Conservation (phyloP, 2,329 filamentous ascomycete species). For the Neofusicoccum umdonicola region DNA sequence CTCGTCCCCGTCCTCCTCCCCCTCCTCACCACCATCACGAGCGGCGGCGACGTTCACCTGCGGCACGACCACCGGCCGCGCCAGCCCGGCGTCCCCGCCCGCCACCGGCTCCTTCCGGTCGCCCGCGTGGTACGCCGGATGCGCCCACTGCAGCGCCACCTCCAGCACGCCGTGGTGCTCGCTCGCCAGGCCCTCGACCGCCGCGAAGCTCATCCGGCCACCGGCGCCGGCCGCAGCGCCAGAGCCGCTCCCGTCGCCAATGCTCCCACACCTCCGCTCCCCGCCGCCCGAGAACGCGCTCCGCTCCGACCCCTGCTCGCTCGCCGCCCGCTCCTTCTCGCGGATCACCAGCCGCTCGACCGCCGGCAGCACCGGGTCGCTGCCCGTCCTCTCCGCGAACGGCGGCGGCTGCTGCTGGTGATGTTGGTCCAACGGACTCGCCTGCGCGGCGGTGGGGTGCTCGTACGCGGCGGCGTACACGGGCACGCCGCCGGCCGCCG, state of each 20-base stretch:
- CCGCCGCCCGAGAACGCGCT: not conserved
- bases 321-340: conserved; percentile 8
- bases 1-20: not conserved
- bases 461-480: not conserved
- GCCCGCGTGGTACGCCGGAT: not conserved
- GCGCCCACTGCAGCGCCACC: conserved; percentile 3
- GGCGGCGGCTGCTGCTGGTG: not conserved
- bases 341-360: conserved; percentile 1
- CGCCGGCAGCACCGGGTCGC: not conserved
- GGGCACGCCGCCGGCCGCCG: not conserved
- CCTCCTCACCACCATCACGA: not conserved
- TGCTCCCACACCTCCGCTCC: no score
- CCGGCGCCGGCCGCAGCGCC: no score
- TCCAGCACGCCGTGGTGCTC: conserved; percentile 3
- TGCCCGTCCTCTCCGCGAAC: not conserved
- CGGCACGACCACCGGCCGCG: not conserved
- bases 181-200: not conserved
- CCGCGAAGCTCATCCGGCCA: not conserved
- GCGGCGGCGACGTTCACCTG: not conserved
- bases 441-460: not conserved
- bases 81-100: conserved; percentile 18
- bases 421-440: no score
- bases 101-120: not conserved
- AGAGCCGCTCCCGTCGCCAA: not conserved
- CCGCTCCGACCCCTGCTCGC: conserved; percentile 6